Base-by-base conservation (phyloP, 2,329 filamentous ascomycete genomes). In the Saccharata proteae region DNA sequence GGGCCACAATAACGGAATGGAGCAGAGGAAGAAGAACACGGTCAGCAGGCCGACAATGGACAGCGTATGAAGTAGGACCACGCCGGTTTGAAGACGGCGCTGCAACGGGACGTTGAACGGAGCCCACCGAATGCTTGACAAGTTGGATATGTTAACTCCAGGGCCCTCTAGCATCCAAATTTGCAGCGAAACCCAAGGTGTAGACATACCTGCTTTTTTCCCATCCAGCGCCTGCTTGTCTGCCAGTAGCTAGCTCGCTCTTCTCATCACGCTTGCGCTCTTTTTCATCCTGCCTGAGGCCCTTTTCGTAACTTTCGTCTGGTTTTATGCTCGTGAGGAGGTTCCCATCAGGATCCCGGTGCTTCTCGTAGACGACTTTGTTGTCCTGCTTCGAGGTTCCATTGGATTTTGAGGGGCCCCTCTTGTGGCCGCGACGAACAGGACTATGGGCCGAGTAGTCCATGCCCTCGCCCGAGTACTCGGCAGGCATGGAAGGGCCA, bases 1-100 rank as follows among this genome's bases (percentile, higher is more conserved):
- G 2, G 88, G 88, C 90, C 90, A 98, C 28, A 78, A 74, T n/a
- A 96, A 62, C 1, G 90, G 90, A 35, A 93, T 86, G 34, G 83
- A 80, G 57, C 85, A 93, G 19, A 86, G 73, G 49, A 92, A 80
- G 64, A 93, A 93, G 64, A 96, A 96, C 36, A 77, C 55, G 4
- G 82, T 80, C 4, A 93, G 67, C 26, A 54, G 44, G 20, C 56
- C 54, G 19, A 54, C 61, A 36, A 67, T 64, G 40, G 53, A 58
- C 16, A 68, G 55, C 12, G 62, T 66, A 46, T 68, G 64, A 33
- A 61, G 43, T 20, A 68, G 56, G 15, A 68, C 62, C 40, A 62
- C 54, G 27, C 57, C 45, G 2, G 62, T 68, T 39, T 68, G 64
- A 5, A 67, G 54, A 15, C 64, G 58, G 31, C 64, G 58, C 39